These are phyloP conservation scores for Hypsizygus ulmarius DNA, from an alignment of 1,284 basidiomycete species.

Conservation along the genomic window DNA sequence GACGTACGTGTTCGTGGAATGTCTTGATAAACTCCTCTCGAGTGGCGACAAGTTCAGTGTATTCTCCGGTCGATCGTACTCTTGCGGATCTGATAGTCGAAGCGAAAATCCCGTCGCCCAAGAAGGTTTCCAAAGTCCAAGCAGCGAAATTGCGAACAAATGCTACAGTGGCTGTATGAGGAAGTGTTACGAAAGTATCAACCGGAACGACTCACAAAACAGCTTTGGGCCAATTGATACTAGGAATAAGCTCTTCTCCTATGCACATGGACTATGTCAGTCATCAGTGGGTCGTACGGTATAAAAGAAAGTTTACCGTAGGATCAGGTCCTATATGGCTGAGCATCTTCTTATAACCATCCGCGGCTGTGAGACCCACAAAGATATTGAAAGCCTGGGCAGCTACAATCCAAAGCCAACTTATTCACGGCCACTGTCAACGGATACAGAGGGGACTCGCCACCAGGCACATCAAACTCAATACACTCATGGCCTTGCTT, in stretches of 20 bases:
- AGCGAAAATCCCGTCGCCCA: slow-evolving; percentile 60
- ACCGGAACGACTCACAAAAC: slow-evolving; percentile 39
- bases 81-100: slow-evolving; percentile 37
- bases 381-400: slow-evolving; percentile 60
- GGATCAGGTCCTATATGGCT: slow-evolving; percentile 70
- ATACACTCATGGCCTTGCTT: slow-evolving; percentile 77
- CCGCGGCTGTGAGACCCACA: slow-evolving; percentile 66
- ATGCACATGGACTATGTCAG: neutral
- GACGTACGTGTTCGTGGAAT: slow-evolving; percentile 58
- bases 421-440: slow-evolving; percentile 2
- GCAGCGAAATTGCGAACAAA: slow-evolving; percentile 48
- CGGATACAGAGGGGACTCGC: slow-evolving; percentile 33
- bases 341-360: slow-evolving; percentile 74
- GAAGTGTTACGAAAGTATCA: neutral
- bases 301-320: slow-evolving; percentile 37
- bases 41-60: slow-evolving; percentile 37
- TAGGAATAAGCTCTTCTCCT: slow-evolving; percentile 59
- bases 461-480: slow-evolving; percentile 53
- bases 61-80: slow-evolving; percentile 56
- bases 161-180: slow-evolving; percentile 29
- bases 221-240: slow-evolving; percentile 60
- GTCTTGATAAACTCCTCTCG: slow-evolving; percentile 49
- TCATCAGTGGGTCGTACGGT: neutral
- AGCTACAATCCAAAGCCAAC: slow-evolving; percentile 34
- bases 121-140: slow-evolving; percentile 48